Percentiles rank a stretch among this genome's conserved stretches.
These are phyloP conservation scores for Fusarium devonianum DNA, from an alignment of 2,329 filamentous ascomycete species.

Conservation along the genomic window DNA sequence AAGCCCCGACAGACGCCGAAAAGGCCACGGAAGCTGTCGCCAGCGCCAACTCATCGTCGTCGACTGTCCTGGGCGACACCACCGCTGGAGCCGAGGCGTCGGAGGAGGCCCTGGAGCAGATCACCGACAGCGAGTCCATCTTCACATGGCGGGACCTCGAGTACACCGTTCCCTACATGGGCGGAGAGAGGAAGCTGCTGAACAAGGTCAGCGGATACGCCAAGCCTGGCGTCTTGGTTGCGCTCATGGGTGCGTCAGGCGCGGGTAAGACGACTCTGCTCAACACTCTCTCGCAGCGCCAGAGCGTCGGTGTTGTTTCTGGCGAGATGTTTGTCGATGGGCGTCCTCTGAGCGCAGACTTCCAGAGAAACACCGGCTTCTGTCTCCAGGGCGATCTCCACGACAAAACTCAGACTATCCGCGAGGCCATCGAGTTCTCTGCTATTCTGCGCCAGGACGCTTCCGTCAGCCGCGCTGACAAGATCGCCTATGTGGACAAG, in stretches of 20 bases:
- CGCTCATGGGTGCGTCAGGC: conserved; percentile 81
- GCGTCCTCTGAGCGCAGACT: conserved; percentile 70
- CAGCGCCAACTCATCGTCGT: conserved; percentile 1
- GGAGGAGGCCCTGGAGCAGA: conserved; percentile 29
- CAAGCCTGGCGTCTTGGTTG: conserved; percentile 81
- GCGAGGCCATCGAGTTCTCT: conserved; percentile 70
- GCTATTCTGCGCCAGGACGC: conserved; percentile 67
- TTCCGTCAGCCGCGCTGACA: conserved; percentile 63
- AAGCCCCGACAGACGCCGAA: conserved; percentile 42
- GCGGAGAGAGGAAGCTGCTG: conserved; percentile 45
- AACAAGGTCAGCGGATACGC: conserved; percentile 74
- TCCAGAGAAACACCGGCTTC: conserved; percentile 79
- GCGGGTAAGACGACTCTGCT: conserved; percentile 86
- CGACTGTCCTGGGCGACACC: conserved; percentile 13
- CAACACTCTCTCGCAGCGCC: conserved; percentile 77
- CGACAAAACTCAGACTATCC: conserved; percentile 67
- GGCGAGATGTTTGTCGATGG: conserved; percentile 83
- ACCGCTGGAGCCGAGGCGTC: conserved; percentile 2
- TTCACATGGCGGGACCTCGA: conserved; percentile 77
- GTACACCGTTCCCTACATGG: conserved; percentile 69
- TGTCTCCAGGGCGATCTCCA: conserved; percentile 70
- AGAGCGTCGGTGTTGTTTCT: conserved; percentile 74
- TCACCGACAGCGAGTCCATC: conserved; percentile 48
- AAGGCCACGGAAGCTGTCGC: conserved; percentile 16
- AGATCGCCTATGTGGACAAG: conserved; percentile 70